Evolutionary conservation across 345 rosid genomes (phyloP).

Genomic region (Populus nigra): DNA sequence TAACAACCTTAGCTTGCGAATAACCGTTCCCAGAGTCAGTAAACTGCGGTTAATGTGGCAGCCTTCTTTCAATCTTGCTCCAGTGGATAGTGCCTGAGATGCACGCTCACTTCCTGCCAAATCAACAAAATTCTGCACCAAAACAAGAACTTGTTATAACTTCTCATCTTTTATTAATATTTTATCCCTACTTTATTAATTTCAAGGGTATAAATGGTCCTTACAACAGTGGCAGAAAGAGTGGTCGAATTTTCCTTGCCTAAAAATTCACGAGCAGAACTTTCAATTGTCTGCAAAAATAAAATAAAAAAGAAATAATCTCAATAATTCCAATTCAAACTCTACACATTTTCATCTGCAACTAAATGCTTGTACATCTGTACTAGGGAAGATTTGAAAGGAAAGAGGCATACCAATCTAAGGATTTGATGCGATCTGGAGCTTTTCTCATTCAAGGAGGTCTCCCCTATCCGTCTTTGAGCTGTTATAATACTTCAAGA

Average conservation of each 20-base stretch:
- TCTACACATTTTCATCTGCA: background rate
- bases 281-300: slow-evolving; percentile 72
- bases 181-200: background rate
- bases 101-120: slow-evolving; percentile 99
- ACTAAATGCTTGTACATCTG: slow-evolving; percentile 17
- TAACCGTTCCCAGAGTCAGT: slow-evolving; percentile 87
- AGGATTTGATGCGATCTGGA: slow-evolving; percentile 99
- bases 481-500: slow-evolving; percentile 47
- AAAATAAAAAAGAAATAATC: slow-evolving; percentile 4
- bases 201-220: slow-evolving; percentile 2
- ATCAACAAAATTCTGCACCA: slow-evolving; percentile 81
- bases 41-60: slow-evolving; percentile 97
- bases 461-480: slow-evolving; percentile 91
- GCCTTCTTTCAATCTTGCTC: slow-evolving; percentile 91
- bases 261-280: slow-evolving; percentile 89
- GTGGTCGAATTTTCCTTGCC: slow-evolving; percentile 91
- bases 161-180: slow-evolving; percentile 1
- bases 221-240: slow-evolving; percentile 91
- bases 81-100: slow-evolving; percentile 85
- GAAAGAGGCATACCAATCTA: slow-evolving; percentile 55
- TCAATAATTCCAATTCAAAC: slow-evolving; percentile 6
- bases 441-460: slow-evolving; percentile 86
- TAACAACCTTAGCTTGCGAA: slow-evolving; percentile 86
- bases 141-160: slow-evolving; percentile 15
- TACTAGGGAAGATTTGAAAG: background rate